Evolutionary conservation across 441 rosid genomes (phyloP), one percentile per base, ranked within the genome.

Genomic region (Erysimum cheiri): DNA sequence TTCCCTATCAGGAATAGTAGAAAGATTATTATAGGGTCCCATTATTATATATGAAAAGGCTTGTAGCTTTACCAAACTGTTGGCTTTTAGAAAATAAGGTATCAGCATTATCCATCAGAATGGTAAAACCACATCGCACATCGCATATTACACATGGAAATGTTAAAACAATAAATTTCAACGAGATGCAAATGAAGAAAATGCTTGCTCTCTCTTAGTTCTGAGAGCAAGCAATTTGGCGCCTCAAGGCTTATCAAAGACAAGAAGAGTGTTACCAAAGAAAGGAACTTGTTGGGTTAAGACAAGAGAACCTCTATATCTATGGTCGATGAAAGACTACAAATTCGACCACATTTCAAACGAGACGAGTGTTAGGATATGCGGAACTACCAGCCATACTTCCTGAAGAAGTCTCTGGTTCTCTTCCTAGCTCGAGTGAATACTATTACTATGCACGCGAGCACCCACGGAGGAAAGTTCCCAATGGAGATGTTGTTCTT

Each of bases 391-490:
- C 87, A 83, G 44, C 96, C 87, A 37, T 54, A 74, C 79, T 81
- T 88, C 72, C 73, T 83, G 48, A 91, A 77, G 55, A 85, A 80
- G 79, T 88, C 81, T 75, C 71, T 80, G 10, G 96, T 90, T 82
- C 98, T 81, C 90, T 90, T 94, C 85, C 92, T 87, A 79, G 84
- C 90, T 36, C 97, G 96, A 24, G 89, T 87, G 70, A 91, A 88
- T 61, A 90, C 97, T n/a, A 94, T 87, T 5, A 94, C 90, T 3
- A 84, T 62, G 71, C 91, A 90, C 13, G 98, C 98, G 3, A 94
- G 84, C 63, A 94, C 71, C 96, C 97, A 91, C 8, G 97, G 96
- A 46, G 95, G 91, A 70, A 87, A 87, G 80, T 74, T 83, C 33
- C 86, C 85, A 4, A 77, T 78, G 8, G 81, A 70, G 57, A 83